These are phyloP conservation scores for Croton laevigatus DNA, from an alignment of 441 rosid species.

Conservation along the genomic window DNA sequence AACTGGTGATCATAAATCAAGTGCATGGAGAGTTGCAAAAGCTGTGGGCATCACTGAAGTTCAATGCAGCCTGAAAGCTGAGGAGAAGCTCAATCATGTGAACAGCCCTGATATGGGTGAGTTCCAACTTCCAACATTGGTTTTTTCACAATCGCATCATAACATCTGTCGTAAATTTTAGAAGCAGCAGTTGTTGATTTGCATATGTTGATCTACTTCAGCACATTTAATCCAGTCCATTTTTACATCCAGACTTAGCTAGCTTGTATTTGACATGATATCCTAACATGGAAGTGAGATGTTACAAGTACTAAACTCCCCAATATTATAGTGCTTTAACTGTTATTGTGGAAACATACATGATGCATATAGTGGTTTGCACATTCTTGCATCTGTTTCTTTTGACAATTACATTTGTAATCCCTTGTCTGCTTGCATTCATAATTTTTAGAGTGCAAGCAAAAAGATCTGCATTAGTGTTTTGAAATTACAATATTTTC, in stretches of 20 bases:
- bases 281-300: not conserved
- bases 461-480: not conserved
- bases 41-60: slow-evolving; percentile 84
- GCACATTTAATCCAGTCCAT: not conserved
- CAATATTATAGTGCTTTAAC: not conserved
- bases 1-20: slow-evolving; percentile 92
- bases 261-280: not conserved
- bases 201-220: not conserved
- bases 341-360: not conserved
- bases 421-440: not conserved
- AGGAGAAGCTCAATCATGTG: slow-evolving; percentile 83
- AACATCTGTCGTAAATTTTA: not conserved
- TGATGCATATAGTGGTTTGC: not conserved
- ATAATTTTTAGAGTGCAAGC: not conserved
- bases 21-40: slow-evolving; percentile 93
- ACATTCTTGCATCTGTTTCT: not conserved
- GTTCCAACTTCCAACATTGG: slow-evolving; percentile 9
- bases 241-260: not conserved
- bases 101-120: slow-evolving; percentile 83
- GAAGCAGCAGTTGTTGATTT: not conserved
- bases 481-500: not conserved
- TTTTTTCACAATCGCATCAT: not conserved
- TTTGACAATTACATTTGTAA: not conserved
- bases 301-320: not conserved
- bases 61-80: slow-evolving; percentile 83